Evolutionary conservation across 2,329 filamentous ascomycete genomes (phyloP).

Genomic region (Cladosporium oxysporum): DNA sequence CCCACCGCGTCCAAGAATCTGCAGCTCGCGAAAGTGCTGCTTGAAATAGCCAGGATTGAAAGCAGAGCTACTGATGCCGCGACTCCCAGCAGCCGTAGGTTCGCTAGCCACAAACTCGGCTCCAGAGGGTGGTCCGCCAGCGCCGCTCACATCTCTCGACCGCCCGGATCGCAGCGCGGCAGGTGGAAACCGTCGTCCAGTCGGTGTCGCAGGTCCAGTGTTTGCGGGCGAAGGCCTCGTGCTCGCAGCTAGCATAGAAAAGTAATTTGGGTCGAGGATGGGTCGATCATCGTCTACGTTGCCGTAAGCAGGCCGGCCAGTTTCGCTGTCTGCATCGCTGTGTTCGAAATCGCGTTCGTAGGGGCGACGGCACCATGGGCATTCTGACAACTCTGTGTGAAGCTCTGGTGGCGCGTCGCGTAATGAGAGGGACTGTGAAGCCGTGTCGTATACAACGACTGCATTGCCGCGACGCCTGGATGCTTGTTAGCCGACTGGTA

Average conservation of each 20-base stretch:
- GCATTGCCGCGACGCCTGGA: slow-evolving; percentile 85
- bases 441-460: slow-evolving; percentile 85
- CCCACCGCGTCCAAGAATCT: slow-evolving; percentile 81
- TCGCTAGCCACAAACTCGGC: slow-evolving; percentile 51
- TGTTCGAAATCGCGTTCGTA: slow-evolving; percentile 41
- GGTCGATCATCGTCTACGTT: slow-evolving; percentile 18
- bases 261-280: slow-evolving; percentile 91
- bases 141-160: slow-evolving; percentile 35
- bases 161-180: slow-evolving; percentile 36
- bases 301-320: slow-evolving; percentile 10
- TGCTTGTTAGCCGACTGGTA: neutral
- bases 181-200: slow-evolving; percentile 46
- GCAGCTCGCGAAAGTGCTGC: slow-evolving; percentile 88
- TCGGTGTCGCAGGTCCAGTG: slow-evolving; percentile 39
- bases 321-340: slow-evolving; percentile 40
- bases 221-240: slow-evolving; percentile 43
- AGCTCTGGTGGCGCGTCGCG: slow-evolving; percentile 58
- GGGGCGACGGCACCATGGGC: slow-evolving; percentile 87
- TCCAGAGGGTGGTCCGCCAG: slow-evolving; percentile 48
- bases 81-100: slow-evolving; percentile 43
- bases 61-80: slow-evolving; percentile 79
- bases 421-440: slow-evolving; percentile 81
- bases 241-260: slow-evolving; percentile 79
- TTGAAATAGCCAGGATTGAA: slow-evolving; percentile 94
- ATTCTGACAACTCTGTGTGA: slow-evolving; percentile 65